Conservation (phyloP, 306 rosid genomes). For the Carpinus viminea region DNA sequence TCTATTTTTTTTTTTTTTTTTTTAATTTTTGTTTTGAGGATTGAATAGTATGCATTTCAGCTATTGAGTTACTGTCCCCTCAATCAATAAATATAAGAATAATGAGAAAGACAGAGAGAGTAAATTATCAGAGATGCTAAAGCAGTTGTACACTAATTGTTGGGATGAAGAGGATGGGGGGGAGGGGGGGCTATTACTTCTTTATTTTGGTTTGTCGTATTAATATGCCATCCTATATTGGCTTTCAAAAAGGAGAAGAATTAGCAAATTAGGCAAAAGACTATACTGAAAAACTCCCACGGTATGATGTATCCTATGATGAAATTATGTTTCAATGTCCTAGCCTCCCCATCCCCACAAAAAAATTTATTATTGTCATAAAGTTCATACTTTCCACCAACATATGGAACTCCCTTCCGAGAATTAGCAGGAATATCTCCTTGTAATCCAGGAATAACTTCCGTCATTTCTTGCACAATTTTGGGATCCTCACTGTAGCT, state of each 20-base stretch:
- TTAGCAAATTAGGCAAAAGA: constrained; percentile 4
- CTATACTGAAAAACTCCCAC: not conserved
- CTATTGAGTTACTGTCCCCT: not conserved
- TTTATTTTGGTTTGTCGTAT: not conserved
- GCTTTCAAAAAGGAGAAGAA: not conserved
- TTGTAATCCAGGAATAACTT: constrained; percentile 82
- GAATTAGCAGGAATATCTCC: constrained; percentile 66
- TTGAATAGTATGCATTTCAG: not conserved
- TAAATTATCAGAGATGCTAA: not conserved
- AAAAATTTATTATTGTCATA: not conserved
- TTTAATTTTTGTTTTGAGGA: not conserved
- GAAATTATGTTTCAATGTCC: not conserved
- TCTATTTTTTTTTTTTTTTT: not conserved
- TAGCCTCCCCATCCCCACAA: not conserved
- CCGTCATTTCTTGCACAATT: constrained; percentile 82
- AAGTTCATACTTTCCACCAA: constrained; percentile 78
- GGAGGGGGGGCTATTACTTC: not conserved
- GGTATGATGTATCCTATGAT: not conserved
- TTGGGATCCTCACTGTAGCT: constrained; percentile 93
- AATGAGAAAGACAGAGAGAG: not conserved
- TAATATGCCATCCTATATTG: not conserved
- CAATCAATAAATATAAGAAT: not conserved
- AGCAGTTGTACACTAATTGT: not conserved
- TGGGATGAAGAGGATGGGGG: not conserved
- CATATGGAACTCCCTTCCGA: constrained; percentile 75